phyloP scores from a whole-genome alignment of 83 land plant species.

The Picea abies region DNA sequence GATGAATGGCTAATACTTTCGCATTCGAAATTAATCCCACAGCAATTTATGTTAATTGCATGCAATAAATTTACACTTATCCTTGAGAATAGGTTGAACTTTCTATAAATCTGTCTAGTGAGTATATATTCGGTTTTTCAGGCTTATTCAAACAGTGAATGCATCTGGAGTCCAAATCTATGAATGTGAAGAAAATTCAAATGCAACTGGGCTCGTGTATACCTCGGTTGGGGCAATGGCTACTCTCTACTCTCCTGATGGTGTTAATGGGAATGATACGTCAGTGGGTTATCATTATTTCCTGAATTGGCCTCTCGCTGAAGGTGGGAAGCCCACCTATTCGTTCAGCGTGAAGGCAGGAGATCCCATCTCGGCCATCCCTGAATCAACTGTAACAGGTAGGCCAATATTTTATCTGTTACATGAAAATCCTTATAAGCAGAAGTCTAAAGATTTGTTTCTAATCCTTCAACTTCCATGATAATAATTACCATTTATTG shows the following conservation, averaged over 20 bases:
- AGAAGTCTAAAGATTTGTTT: too few relatives aligned
- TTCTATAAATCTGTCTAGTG: not conserved
- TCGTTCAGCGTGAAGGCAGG: not conserved
- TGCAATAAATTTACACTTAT: not conserved
- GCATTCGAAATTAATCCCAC: too few relatives aligned
- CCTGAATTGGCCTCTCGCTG: not conserved
- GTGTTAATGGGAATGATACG: not conserved
- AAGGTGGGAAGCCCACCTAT: not conserved
- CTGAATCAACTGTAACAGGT: not conserved
- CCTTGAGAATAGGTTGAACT: not conserved
- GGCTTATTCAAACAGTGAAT: not conserved
- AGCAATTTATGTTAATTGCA: too few relatives aligned
- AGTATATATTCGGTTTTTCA: not conserved
- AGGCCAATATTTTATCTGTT: not conserved
- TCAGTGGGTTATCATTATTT: not conserved
- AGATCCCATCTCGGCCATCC: not conserved
- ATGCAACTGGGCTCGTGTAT: not conserved
- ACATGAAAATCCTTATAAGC: too few relatives aligned
- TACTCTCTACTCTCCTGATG: not conserved
- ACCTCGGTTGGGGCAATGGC: not conserved
- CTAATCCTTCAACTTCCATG: too few relatives aligned
- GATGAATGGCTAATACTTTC: not conserved
- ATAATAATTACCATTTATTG: too few relatives aligned
- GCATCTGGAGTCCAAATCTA: not conserved
- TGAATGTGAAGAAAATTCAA: not conserved